A percentile compares a stretch with the other conserved stretches of the same genome.
Conservation (phyloP, 2,329 filamentous ascomycete species). For the Podosphaera leucotricha region DNA sequence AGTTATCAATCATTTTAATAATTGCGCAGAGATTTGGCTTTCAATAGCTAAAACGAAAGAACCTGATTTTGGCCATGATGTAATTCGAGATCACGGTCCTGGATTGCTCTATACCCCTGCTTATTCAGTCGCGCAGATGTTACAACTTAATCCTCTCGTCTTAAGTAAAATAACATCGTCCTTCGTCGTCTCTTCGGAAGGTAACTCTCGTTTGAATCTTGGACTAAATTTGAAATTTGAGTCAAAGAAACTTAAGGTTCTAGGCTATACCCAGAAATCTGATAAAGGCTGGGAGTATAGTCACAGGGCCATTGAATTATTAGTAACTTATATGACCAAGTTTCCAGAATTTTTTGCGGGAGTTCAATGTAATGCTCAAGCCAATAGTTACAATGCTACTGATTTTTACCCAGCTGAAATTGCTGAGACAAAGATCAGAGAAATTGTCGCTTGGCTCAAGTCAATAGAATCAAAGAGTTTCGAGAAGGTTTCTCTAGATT, state of each 20-base stretch:
- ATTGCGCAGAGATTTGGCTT: conserved; percentile 61
- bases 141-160: conserved; percentile 64
- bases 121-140: conserved; percentile 62
- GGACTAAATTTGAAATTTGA: conserved; percentile 96
- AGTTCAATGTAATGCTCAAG: conserved; percentile 65
- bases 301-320: conserved; percentile 52
- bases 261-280: conserved; percentile 80
- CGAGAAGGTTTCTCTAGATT: conserved; percentile 86
- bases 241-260: conserved; percentile 77
- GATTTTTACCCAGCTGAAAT: conserved; percentile 61
- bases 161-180: conserved; percentile 92
- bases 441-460: conserved; percentile 86
- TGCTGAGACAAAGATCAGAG: conserved; percentile 65
- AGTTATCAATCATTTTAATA: conserved; percentile 47
- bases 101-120: conserved; percentile 62
- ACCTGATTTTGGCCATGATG: conserved; percentile 53
- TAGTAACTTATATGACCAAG: conserved; percentile 72
- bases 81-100: conserved; percentile 47
- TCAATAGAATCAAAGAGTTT: conserved; percentile 75
- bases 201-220: conserved; percentile 55
- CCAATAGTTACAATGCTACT: conserved; percentile 60
- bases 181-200: conserved; percentile 64
- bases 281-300: conserved; percentile 91
- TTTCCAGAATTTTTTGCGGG: conserved; percentile 92
- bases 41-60: conserved; percentile 49